phyloP scores from a whole-genome alignment of 2,329 filamentous ascomycete species.

The Apiospora koreana region DNA sequence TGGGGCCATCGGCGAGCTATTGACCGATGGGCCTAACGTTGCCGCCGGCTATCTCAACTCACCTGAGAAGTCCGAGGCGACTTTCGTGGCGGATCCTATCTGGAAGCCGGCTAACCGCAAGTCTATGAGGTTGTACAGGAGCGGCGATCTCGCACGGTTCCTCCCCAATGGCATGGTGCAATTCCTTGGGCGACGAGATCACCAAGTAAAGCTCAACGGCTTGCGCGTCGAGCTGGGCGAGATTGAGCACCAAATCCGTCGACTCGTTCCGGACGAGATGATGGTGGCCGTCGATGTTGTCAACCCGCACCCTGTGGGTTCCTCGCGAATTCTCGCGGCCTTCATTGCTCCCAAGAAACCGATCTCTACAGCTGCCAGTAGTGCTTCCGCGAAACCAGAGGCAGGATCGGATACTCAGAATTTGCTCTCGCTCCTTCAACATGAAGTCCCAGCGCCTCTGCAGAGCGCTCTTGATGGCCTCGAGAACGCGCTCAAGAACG shows the following conservation, averaged over 20 bases:
- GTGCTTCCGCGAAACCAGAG: not conserved
- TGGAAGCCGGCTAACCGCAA: constrained; percentile 10
- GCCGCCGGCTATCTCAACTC: constrained; percentile 17
- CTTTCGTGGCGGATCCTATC: constrained; percentile 15
- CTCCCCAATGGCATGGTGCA: constrained; percentile 30
- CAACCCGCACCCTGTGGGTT: not conserved
- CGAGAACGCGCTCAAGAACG: not conserved
- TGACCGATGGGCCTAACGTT: not conserved
- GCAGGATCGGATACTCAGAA: not conserved
- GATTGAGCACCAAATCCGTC: constrained; percentile 32
- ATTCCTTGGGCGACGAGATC: constrained; percentile 46
- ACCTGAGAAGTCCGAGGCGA: constrained; percentile 15
- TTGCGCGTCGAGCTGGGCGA: constrained; percentile 47
- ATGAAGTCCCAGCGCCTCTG: not conserved
- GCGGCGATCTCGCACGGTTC: constrained; percentile 36
- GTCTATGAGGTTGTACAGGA: constrained; percentile 29
- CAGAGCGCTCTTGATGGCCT: not conserved
- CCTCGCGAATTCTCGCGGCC: not conserved
- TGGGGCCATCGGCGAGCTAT: not conserved
- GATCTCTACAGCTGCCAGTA: not conserved
- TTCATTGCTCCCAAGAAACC: constrained; percentile 2
- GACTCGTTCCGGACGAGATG: constrained; percentile 1
- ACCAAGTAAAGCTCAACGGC: constrained; percentile 52
- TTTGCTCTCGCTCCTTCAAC: not conserved
- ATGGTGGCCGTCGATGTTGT: constrained; percentile 12